Evolutionary conservation across 371 early-diverging fungal species (phyloP).

Genomic region (Homolaphlyctis polyrhiza): DNA sequence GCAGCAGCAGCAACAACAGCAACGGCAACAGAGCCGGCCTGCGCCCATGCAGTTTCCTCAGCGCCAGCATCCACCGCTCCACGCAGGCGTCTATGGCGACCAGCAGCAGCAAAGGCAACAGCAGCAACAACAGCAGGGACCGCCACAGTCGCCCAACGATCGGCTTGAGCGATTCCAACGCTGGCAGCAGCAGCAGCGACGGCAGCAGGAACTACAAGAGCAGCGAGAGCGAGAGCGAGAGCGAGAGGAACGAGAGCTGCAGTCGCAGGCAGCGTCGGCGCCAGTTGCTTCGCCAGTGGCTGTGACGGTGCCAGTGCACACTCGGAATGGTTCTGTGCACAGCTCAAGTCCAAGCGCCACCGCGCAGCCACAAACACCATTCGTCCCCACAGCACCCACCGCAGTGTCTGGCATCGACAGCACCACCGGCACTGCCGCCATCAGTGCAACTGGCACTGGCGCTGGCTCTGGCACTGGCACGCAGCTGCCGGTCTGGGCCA

Average conservation of each 20-base stretch:
- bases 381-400: too few species aligned
- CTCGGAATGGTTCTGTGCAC: too few species aligned
- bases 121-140: background rate
- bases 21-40: background rate
- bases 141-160: background rate
- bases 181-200: background rate
- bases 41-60: background rate
- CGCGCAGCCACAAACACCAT: too few species aligned
- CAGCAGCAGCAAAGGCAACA: background rate
- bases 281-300: background rate
- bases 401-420: too few species aligned
- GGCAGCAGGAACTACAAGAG: background rate
- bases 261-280: background rate
- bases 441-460: too few species aligned
- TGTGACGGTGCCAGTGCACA: too few species aligned
- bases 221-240: background rate
- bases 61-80: background rate
- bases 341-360: too few species aligned
- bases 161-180: background rate
- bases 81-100: background rate
- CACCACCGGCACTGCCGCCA: too few species aligned
- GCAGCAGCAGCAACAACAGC: background rate
- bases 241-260: background rate
- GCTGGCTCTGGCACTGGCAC: too few species aligned
- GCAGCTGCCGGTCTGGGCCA: too few species aligned